Conservation (phyloP, 768 basidiomycete genomes). For the Podaxis pistillaris region DNA sequence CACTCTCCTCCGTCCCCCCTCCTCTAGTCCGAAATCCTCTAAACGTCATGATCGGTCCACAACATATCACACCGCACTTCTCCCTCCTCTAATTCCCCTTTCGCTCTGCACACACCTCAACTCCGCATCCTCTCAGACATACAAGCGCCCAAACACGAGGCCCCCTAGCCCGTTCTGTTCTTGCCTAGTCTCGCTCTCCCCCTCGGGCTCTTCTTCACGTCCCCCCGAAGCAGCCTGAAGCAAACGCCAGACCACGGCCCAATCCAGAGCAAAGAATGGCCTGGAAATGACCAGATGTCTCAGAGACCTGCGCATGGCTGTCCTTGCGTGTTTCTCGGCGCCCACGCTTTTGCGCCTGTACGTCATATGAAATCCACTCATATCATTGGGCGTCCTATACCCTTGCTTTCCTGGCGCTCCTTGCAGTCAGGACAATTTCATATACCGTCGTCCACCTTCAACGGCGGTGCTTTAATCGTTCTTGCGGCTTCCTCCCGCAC, state of each 20-base stretch:
- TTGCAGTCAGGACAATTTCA: too few species aligned
- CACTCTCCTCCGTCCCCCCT: neutral
- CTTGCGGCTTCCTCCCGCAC: too few species aligned
- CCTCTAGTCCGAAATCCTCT: neutral
- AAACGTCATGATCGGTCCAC: neutral
- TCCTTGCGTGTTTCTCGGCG: neutral
- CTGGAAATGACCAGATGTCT: too few species aligned
- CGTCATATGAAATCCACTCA: neutral
- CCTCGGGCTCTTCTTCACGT: neutral
- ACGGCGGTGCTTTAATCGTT: too few species aligned
- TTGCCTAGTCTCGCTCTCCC: neutral
- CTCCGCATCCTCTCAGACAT: neutral
- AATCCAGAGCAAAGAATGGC: neutral
- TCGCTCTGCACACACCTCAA: neutral
- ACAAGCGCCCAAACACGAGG: neutral
- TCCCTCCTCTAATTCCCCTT: neutral
- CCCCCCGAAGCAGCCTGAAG: neutral
- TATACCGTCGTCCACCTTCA: too few species aligned
- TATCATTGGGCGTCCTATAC: neutral
- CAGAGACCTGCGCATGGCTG: neutral
- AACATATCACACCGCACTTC: neutral
- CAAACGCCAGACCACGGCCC: too few species aligned
- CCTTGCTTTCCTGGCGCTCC: neutral
- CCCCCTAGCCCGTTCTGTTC: neutral
- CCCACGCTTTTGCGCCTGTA: neutral